Evolutionary conservation across 2,329 filamentous ascomycete genomes (phyloP).

Genomic region (Microsporum canis): DNA sequence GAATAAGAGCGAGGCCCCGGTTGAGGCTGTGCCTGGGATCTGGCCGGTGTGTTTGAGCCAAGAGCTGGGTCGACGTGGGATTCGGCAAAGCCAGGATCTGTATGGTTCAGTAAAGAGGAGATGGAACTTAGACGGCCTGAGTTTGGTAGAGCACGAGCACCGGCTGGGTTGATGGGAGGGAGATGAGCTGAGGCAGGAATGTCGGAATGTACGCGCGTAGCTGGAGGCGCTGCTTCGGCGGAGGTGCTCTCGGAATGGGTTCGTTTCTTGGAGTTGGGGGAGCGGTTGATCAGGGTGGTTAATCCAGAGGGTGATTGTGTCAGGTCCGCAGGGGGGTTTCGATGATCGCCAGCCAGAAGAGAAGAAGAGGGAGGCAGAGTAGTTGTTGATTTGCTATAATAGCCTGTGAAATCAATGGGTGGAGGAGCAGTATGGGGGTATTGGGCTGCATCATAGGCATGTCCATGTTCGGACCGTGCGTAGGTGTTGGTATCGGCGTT

Average conservation of each 20-base stretch:
- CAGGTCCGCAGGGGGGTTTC: neutral
- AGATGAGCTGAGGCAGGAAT: conserved; percentile 27
- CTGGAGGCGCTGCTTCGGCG: conserved; percentile 18
- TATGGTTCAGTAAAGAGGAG: conserved; percentile 60
- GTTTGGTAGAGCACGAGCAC: conserved; percentile 19
- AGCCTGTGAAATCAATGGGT: conserved; percentile 41
- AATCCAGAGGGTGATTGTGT: conserved; percentile 12
- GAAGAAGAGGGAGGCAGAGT: conserved; percentile 19
- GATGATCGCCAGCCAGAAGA: neutral
- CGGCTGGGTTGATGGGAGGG: conserved; percentile 24
- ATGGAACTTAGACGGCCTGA: conserved; percentile 60
- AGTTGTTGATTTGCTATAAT: conserved; percentile 25
- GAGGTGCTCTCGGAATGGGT: conserved; percentile 25
- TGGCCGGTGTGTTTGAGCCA: conserved; percentile 17
- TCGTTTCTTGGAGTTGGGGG: conserved; percentile 27
- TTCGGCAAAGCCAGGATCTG: conserved; percentile 18
- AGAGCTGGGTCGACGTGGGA: conserved; percentile 34
- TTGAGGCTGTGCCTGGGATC: conserved; percentile 21
- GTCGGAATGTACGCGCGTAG: conserved; percentile 20
- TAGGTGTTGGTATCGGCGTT: conserved; percentile 25
- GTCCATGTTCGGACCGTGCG: conserved; percentile 19
- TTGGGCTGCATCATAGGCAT: conserved; percentile 8
- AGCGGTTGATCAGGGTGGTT: conserved; percentile 13
- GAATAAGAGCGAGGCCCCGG: conserved; percentile 12
- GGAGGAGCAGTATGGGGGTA: conserved; percentile 29